Base-by-base conservation (phyloP, 768 basidiomycete species). In the Chalciporus sphaerocephalus region DNA sequence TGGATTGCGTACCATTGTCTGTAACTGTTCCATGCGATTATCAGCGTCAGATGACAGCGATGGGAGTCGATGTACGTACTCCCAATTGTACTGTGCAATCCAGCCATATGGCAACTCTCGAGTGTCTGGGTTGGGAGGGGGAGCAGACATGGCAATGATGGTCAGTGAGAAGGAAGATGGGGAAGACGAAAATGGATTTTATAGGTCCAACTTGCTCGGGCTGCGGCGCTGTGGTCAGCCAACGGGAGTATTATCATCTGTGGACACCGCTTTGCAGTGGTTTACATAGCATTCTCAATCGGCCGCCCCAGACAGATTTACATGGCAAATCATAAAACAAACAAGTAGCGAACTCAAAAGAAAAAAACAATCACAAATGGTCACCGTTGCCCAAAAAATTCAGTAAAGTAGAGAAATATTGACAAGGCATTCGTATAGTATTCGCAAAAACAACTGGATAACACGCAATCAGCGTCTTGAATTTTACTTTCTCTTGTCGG, bases 51-150 rank as follows among this genome's bases (percentile, higher is more conserved):
- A 23, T 10, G 13, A 33, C 38, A 56, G 45, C n/a, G 38, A 8
- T n/a, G 22, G 35, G 4, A 10, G 16, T 16, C 45, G 43, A 30
- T 48, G n/a, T n/a, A 74, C 81, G 38, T 57, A 87, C 87, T 80
- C 82, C 43, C 58, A 38, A 54, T 90, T 85, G 55, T 71, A 89
- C 54, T 86, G 83, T 15, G 74, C 65, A 15, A 78, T 69, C 85
- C 85, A 89, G 30, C 87, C 87, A 1, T 66, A 67, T 9, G 86
- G 86, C 1, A 88, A 72, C 4, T 70, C 67, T 42, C 86, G 75
- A 11, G 65, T 60, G 58, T 88, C 86, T n/a, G 75, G 75, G 61
- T 66, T 67, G 38, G 68, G 63, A 35, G 78, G 71, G 46, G 75
- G 73, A 46, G 70, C 64, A 42, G 72, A 60, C 62, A 79, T 76